Conservation (phyloP, 768 basidiomycete genomes). For the Lactarius trivialis region DNA sequence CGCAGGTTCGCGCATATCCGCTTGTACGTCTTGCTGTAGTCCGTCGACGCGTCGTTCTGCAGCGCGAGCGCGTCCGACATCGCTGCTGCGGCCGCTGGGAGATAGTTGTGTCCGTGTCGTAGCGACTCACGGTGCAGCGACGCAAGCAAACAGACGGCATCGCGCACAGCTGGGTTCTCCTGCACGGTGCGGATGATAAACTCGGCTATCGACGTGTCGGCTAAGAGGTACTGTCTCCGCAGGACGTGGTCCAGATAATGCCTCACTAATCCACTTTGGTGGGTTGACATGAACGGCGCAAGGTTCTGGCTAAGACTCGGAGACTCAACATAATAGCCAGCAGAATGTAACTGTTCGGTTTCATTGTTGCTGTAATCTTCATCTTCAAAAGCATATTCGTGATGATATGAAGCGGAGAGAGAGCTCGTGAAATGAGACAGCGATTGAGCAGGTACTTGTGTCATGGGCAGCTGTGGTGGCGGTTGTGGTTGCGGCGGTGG, state of each 20-base stretch:
- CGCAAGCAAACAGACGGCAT: conserved; percentile 58
- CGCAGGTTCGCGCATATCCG: conserved; percentile 23
- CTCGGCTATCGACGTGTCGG: conserved; percentile 39
- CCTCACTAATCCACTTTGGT: conserved; percentile 28
- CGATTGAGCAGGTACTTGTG: background rate
- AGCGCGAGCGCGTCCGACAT: conserved; percentile 2
- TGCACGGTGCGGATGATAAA: conserved; percentile 49
- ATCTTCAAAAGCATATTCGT: conserved; percentile 21
- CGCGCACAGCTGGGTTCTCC: conserved; percentile 39
- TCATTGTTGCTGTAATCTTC: conserved; percentile 18
- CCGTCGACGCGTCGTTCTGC: conserved; percentile 3
- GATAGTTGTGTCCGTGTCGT: conserved; percentile 8
- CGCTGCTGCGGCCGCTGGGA: background rate
- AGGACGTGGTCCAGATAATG: conserved; percentile 61
- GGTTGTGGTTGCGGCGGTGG: background rate
- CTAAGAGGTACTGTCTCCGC: conserved; percentile 63
- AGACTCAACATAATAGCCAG: conserved; percentile 22
- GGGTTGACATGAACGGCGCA: conserved; percentile 23
- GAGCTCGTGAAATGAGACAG: conserved; percentile 11
- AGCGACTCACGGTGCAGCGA: conserved; percentile 44
- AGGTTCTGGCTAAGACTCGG: conserved; percentile 19
- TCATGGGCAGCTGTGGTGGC: background rate
- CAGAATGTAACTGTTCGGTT: conserved; percentile 4
- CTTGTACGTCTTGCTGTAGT: conserved; percentile 22
- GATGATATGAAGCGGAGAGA: conserved; percentile 19